These are phyloP conservation scores for Pythium pectinolyticum DNA, from an alignment of 352 stramenopile genomes.

Conservation along the genomic window DNA sequence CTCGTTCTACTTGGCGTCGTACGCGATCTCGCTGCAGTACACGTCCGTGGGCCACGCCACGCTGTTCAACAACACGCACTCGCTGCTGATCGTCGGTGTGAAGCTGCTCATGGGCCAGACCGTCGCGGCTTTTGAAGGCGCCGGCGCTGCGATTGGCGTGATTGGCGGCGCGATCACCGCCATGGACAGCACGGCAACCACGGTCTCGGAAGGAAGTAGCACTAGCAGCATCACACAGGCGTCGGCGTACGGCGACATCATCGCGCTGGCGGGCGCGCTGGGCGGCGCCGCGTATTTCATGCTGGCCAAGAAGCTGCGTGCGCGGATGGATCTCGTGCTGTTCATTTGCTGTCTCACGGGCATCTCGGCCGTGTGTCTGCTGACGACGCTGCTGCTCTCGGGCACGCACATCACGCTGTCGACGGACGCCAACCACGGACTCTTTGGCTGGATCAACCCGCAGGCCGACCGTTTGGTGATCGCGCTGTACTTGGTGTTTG, in stretches of 20 bases:
- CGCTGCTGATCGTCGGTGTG: constrained; percentile 71
- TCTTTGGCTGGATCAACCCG: constrained; percentile 85
- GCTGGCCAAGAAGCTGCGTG: constrained; percentile 70
- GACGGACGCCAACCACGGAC: constrained; percentile 54
- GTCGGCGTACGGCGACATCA: constrained; percentile 56
- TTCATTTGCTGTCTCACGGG: constrained; percentile 65
- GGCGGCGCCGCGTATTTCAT: constrained; percentile 80
- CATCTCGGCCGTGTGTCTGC: constrained; percentile 50
- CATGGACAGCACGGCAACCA: constrained; percentile 52
- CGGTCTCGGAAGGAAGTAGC: no score
- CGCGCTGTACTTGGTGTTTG: constrained; percentile 81
- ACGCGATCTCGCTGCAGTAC: constrained; percentile 57
- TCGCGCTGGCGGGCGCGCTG: constrained; percentile 65
- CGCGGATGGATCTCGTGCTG: constrained; percentile 69
- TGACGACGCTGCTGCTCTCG: constrained; percentile 61
- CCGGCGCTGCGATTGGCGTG: constrained; percentile 69
- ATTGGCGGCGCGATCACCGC: constrained; percentile 68
- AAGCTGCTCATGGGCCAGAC: constrained; percentile 62
- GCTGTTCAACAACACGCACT: constrained; percentile 85
- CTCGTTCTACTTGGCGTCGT: constrained; percentile 73
- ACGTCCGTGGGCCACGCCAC: constrained; percentile 83
- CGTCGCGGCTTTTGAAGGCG: constrained; percentile 59
- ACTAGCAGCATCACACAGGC: constrained; percentile 47
- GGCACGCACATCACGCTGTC: constrained; percentile 64
- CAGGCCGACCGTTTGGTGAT: constrained; percentile 56